phyloP scores from a whole-genome alignment of 2,329 filamentous ascomycete genomes.

The Fusarium begoniae region DNA sequence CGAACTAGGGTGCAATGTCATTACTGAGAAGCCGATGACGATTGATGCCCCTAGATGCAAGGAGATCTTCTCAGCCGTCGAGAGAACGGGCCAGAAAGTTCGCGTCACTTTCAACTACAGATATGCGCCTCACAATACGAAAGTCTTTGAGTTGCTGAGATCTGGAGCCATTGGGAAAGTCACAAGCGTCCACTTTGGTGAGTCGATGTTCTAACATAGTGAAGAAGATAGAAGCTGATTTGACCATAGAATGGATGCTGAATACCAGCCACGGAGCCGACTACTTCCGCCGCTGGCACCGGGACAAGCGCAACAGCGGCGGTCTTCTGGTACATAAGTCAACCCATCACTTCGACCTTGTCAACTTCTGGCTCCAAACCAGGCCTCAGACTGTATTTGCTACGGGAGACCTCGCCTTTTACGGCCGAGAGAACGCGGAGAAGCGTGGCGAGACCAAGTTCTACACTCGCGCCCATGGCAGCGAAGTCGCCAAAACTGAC shows the following conservation, averaged over 20 bases:
- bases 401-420: conserved; percentile 67
- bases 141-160: conserved; percentile 62
- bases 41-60: conserved; percentile 64
- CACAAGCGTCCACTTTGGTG: conserved; percentile 63
- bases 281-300: conserved; percentile 71
- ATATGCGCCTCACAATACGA: conserved; percentile 72
- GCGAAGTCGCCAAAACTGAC: conserved; percentile 60
- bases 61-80: conserved; percentile 54
- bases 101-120: conserved; percentile 72
- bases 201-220: too few relatives aligned
- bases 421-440: conserved; percentile 70
- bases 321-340: conserved; percentile 70
- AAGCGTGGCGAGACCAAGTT: conserved; percentile 60
- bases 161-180: conserved; percentile 66
- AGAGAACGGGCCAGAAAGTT: conserved; percentile 53
- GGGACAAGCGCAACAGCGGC: conserved; percentile 67
- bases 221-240: background rate
- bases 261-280: conserved; percentile 70
- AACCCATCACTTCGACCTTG: conserved; percentile 70
- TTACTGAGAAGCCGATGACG: conserved; percentile 74
- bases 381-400: conserved; percentile 65
- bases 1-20: conserved; percentile 66
- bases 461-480: conserved; percentile 61
- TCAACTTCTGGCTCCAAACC: conserved; percentile 70
- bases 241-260: conserved; percentile 63